phyloP scores from a whole-genome alignment of 345 rosid genomes.

The Ricinus communis region DNA sequence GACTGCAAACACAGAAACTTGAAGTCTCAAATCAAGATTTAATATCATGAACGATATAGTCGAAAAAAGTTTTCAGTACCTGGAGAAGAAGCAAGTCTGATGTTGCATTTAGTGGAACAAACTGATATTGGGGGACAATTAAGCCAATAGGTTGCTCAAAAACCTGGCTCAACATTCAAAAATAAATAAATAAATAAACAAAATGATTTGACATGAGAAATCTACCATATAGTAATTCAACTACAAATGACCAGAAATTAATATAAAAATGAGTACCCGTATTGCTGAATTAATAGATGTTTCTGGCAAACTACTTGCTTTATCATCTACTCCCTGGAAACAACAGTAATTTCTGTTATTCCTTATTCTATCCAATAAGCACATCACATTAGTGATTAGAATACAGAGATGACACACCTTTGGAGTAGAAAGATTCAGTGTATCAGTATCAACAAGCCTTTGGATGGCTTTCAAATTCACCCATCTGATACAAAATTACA shows the following conservation, averaged over 20 bases:
- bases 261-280: conserved; percentile 30
- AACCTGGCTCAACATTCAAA: conserved; percentile 37
- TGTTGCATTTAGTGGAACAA: conserved; percentile 46
- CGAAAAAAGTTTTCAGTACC: conserved; percentile 31
- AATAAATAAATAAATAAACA: neutral
- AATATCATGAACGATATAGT: conserved; percentile 9
- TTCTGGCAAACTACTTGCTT: conserved; percentile 24
- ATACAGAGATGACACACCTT: conserved; percentile 31
- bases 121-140: conserved; percentile 45
- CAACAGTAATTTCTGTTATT: conserved; percentile 1
- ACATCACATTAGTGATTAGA: neutral
- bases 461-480: conserved; percentile 46
- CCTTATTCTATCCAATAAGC: neutral
- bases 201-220: conserved; percentile 10
- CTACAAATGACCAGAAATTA: conserved; percentile 1
- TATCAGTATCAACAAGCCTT: conserved; percentile 47
- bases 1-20: conserved; percentile 47
- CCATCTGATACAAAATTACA: conserved; percentile 46
- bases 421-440: conserved; percentile 22
- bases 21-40: neutral
- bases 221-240: neutral
- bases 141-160: conserved; percentile 45
- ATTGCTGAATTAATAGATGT: conserved; percentile 38
- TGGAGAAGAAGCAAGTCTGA: conserved; percentile 54
- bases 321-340: conserved; percentile 25